Base-by-base conservation (phyloP, 2,329 filamentous ascomycete genomes). In the Claviceps maximensis region DNA sequence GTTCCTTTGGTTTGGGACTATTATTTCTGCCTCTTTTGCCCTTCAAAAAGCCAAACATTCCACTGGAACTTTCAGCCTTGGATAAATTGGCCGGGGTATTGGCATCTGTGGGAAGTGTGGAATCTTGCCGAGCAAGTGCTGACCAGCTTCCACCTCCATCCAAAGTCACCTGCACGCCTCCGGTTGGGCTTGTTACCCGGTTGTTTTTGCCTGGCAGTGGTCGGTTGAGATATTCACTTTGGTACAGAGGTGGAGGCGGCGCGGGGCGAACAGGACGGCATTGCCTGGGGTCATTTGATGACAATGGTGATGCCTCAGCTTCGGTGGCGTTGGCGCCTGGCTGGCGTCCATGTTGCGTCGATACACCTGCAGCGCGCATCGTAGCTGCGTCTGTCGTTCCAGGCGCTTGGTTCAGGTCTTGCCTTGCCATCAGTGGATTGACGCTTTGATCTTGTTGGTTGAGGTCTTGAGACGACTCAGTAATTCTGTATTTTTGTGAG, bases 1-100 rank as follows among this genome's bases (percentile, higher is more conserved):
- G 80, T 71, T 97, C 90, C 67, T 89, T 91, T 27, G 90, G 90
- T 71, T 95, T 96, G 1, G 93, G 93, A 65, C 89, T 96, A 68
- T 89, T 83, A 53, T 89, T 89, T 57, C 90, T 78, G 29, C 90
- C 89, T 73, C 88, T 95, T 72, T 95, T 95, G 62, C 90, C 78
- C 58, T 80, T 87, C 56, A 97, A 74, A 67, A 98, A 94, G 1
- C 89, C 87, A 58, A 97, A 84, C 77, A 96, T 91, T 51, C 90
- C 88, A 19, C 84, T 82, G n/a, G 82, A 80, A 45, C 80, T 71
- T 55, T 77, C 72, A 10, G 62, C 67, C 66, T 77, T 85, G 59
- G 70, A 74, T 55, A 71, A 72, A 17, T 38, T 17, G n/a, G 68
- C 74, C 2, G 69, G 67, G 19, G 75, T 72, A 54, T 74, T 78